Evolutionary conservation across 352 stramenopile genomes (phyloP), one percentile per base, ranked within the genome.

Genomic region (Phytophthora fragariae): DNA sequence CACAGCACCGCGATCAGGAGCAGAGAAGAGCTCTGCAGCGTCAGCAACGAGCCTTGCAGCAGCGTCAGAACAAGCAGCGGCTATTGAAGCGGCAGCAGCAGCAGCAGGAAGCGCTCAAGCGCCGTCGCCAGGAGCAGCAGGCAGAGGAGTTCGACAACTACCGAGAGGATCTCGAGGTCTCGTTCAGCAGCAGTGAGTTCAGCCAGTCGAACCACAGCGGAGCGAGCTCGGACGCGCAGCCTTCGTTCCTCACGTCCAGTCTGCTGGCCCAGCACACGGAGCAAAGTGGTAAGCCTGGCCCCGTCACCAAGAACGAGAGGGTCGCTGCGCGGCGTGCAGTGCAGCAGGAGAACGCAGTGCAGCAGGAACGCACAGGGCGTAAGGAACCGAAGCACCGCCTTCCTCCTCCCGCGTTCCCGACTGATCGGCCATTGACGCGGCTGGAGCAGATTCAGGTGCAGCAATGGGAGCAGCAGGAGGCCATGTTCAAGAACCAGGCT

Each of bases 211-310:
- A 74, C 55, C 50, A 72, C 21, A 73, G 70, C 44, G 47, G 62
- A 5, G 61, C 49, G 7, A 72, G 64, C 54, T 70, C 62, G n/a
- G 63, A 52, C 46, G 63, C 44, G 15, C 62, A 52, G 12, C 71
- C 62, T 19, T 77, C 49, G 12, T 73, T 78, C 33, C 74, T 90
- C 60, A 90, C 82, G 29, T 83, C 82, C 9, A 84, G 84, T 58
- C 50, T 84, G 50, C 75, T 90, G 17, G 82, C 80, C 19, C 69
- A 82, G 37, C 82, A 90, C 49, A 90, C 82, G 31, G 81, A 84
- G 29, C 62, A 82, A 39, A 86, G 85, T 77, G 82, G 77, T 0
- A 80, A 77, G 2, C 70, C 77, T 14, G 82, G 79, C 0, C 79
- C 79, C 1, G 77, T 84, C n/a, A 76, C 77, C n/a, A 66, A 57